These are phyloP conservation scores for Boletus reticuloceps DNA, from an alignment of 768 basidiomycete genomes.

Conservation along the genomic window DNA sequence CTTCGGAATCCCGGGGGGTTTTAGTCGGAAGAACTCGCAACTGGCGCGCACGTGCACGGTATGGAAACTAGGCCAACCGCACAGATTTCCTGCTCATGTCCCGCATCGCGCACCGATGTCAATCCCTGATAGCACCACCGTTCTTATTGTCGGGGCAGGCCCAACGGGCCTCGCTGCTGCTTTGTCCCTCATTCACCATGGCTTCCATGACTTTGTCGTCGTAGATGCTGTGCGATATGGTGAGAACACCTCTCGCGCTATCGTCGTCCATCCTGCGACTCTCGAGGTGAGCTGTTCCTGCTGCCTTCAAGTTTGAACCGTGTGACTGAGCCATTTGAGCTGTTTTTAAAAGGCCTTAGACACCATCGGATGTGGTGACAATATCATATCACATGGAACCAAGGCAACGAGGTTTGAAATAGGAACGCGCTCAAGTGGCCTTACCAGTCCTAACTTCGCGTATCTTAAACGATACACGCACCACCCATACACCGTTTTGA, in stretches of 20 bases:
- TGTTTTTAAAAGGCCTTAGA: slow-evolving; percentile 39
- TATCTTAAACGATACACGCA: slow-evolving; percentile 32
- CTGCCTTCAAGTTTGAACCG: slow-evolving; percentile 30
- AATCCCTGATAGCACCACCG: slow-evolving; percentile 35
- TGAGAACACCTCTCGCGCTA: slow-evolving; percentile 41
- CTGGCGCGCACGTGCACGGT: no score
- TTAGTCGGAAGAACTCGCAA: no score
- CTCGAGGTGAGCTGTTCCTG: slow-evolving; percentile 38
- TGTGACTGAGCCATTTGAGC: neutral
- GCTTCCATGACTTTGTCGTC: slow-evolving; percentile 39
- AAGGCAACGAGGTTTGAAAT: slow-evolving; percentile 28
- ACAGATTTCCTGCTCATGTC: no score
- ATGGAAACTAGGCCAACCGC: no score
- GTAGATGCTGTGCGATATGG: slow-evolving; percentile 38
- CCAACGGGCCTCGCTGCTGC: slow-evolving; percentile 48
- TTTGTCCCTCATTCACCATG: slow-evolving; percentile 42
- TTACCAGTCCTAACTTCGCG: neutral
- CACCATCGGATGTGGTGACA: slow-evolving; percentile 38
- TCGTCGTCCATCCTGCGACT: slow-evolving; percentile 50
- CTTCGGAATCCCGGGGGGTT: no score
- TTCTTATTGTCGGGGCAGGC: slow-evolving; percentile 51
- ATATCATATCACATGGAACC: slow-evolving; percentile 36
- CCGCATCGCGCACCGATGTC: slow-evolving; percentile 2
- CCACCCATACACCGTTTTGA: slow-evolving; percentile 35
- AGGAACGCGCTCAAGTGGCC: slow-evolving; percentile 20